Conservation (phyloP, 2,329 filamentous ascomycete genomes). For the Furcasterigmium sp. region DNA sequence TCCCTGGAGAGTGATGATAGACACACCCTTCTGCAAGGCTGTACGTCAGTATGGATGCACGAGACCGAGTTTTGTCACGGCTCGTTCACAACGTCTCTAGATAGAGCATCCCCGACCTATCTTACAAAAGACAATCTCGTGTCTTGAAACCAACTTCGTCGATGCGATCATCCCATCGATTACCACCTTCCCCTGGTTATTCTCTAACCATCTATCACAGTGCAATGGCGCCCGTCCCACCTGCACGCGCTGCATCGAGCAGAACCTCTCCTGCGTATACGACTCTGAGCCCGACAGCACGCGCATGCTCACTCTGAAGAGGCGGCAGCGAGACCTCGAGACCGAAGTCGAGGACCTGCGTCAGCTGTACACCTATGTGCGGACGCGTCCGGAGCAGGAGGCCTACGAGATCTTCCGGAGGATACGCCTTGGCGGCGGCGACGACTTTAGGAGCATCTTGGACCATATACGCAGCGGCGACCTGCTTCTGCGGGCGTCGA, state of each 20-base stretch:
- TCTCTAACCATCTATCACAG: background rate
- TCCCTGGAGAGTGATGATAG: too few species aligned
- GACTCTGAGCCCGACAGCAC: constrained; percentile 9
- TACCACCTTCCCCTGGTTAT: too few species aligned
- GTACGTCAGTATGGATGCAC: too few species aligned
- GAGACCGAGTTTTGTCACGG: too few species aligned
- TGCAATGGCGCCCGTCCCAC: constrained; percentile 8
- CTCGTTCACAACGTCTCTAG: too few species aligned
- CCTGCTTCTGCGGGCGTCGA: constrained; percentile 10
- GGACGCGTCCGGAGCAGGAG: constrained; percentile 12
- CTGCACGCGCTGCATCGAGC: constrained; percentile 5
- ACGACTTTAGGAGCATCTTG: constrained; percentile 1
- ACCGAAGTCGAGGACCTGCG: constrained; percentile 5
- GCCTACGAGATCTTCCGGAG: constrained; percentile 14
- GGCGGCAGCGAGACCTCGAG: constrained; percentile 7
- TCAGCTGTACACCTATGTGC: constrained; percentile 13
- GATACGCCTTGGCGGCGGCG: constrained; percentile 8
- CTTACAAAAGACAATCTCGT: too few species aligned
- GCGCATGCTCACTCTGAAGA: constrained; percentile 1
- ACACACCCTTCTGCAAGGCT: too few species aligned
- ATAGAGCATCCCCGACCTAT: too few species aligned
- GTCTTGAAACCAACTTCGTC: too few species aligned
- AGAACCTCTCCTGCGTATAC: constrained; percentile 5
- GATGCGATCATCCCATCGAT: too few species aligned
- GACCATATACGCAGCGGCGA: constrained; percentile 14